Conservation (phyloP, 1,284 basidiomycete species). For the Prillingera fragicola region DNA sequence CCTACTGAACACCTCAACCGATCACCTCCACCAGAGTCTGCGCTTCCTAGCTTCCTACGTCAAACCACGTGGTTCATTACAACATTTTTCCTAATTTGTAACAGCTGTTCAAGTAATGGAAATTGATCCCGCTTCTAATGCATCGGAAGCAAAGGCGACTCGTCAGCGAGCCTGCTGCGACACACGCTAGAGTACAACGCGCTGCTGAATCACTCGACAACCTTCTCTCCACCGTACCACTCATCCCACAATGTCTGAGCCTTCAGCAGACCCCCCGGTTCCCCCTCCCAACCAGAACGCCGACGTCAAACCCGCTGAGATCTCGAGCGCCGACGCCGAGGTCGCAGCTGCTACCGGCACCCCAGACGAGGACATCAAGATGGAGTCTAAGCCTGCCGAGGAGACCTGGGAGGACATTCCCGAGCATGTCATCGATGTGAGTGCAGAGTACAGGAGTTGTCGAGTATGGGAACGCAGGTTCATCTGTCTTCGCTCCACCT, state of each 20-base stretch:
- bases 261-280: conserved; percentile 16
- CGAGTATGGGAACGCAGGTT: neutral
- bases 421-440: conserved; percentile 38
- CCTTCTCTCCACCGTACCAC: conserved; percentile 2
- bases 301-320: conserved; percentile 10
- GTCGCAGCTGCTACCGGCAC: conserved; percentile 6
- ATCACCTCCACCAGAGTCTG: neutral
- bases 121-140: neutral
- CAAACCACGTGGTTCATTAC: conserved; percentile 8
- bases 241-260: conserved; percentile 15
- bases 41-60: conserved; percentile 3
- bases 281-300: conserved; percentile 8
- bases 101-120: neutral
- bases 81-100: neutral
- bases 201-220: neutral
- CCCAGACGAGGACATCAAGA: conserved; percentile 17
- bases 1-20: conserved; percentile 1
- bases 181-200: too few relatives aligned
- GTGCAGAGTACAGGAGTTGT: conserved; percentile 8
- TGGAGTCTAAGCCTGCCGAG: conserved; percentile 25
- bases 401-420: conserved; percentile 46
- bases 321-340: conserved; percentile 10
- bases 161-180: too few relatives aligned
- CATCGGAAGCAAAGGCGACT: too few relatives aligned
- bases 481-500: neutral